phyloP scores from a whole-genome alignment of 345 rosid genomes.

The Citrus australasica region DNA sequence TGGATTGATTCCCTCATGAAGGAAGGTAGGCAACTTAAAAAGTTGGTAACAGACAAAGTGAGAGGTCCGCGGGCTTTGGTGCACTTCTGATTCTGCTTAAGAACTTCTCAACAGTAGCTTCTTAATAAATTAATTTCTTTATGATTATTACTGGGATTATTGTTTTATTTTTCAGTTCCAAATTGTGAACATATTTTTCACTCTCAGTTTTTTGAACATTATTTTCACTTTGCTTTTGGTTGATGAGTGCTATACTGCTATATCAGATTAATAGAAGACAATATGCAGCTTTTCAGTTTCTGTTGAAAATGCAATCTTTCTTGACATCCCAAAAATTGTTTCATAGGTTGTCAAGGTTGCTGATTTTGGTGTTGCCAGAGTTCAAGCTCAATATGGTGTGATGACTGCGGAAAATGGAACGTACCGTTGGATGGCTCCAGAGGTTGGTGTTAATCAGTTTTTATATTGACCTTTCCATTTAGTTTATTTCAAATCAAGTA shows the following conservation, averaged over 20 bases:
- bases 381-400: conserved; percentile 53
- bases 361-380: conserved; percentile 77
- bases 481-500: not conserved
- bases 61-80: not conserved
- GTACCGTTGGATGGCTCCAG: conserved; percentile 86
- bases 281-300: not conserved
- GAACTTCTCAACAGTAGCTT: not conserved
- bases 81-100: not conserved
- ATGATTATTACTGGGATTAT: not conserved
- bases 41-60: not conserved
- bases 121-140: not conserved
- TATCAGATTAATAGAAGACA: conserved; percentile 4
- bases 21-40: not conserved
- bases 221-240: conserved; percentile 7
- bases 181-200: not conserved
- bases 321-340: conserved; percentile 10
- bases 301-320: not conserved
- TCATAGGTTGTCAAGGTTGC: conserved; percentile 61
- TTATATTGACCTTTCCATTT: conserved; percentile 1
- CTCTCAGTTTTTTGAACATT: not conserved
- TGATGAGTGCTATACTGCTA: conserved; percentile 5
- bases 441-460: conserved; percentile 37
- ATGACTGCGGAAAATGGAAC: conserved; percentile 86
- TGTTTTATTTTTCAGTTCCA: not conserved
- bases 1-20: not conserved